phyloP scores from a whole-genome alignment of 805 yeast genomes.

The Tetrapisispora pingtungensis region DNA sequence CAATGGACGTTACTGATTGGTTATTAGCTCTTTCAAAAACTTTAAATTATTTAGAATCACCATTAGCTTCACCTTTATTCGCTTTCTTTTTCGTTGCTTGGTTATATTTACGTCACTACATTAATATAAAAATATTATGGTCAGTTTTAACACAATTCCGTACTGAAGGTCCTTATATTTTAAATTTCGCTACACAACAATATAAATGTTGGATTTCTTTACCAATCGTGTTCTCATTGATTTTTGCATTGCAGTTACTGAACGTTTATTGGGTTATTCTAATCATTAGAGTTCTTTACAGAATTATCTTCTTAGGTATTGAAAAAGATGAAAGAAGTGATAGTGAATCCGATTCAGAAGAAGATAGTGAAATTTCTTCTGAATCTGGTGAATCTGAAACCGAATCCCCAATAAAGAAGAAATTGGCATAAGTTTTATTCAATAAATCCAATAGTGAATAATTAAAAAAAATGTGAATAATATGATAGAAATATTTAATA shows the following conservation, averaged over 20 bases:
- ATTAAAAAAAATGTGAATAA: neutral
- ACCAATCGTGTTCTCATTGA: slow-evolving; percentile 71
- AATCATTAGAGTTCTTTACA: slow-evolving; percentile 65
- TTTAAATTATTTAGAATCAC: slow-evolving; percentile 72
- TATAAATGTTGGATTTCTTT: slow-evolving; percentile 95
- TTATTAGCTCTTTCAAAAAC: slow-evolving; percentile 77
- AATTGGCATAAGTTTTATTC: neutral
- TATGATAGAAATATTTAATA: neutral
- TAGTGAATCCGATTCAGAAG: slow-evolving; percentile 48
- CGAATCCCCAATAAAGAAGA: neutral
- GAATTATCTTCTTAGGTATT: slow-evolving; percentile 51
- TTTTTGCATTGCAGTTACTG: slow-evolving; percentile 73
- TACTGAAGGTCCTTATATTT: slow-evolving; percentile 69
- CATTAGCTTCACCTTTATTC: slow-evolving; percentile 54
- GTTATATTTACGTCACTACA: slow-evolving; percentile 82
- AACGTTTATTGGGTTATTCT: slow-evolving; percentile 82
- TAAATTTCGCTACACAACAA: slow-evolving; percentile 84
- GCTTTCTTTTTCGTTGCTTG: slow-evolving; percentile 59
- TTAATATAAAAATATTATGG: slow-evolving; percentile 73
- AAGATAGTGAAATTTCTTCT: neutral
- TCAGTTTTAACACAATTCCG: slow-evolving; percentile 78
- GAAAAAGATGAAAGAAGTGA: slow-evolving; percentile 81
- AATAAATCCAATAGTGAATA: neutral
- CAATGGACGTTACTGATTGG: slow-evolving; percentile 94
- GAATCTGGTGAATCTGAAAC: slow-evolving; percentile 2